Evolutionary conservation across 306 rosid genomes (phyloP).

Genomic region (Begonia loranthoides): DNA sequence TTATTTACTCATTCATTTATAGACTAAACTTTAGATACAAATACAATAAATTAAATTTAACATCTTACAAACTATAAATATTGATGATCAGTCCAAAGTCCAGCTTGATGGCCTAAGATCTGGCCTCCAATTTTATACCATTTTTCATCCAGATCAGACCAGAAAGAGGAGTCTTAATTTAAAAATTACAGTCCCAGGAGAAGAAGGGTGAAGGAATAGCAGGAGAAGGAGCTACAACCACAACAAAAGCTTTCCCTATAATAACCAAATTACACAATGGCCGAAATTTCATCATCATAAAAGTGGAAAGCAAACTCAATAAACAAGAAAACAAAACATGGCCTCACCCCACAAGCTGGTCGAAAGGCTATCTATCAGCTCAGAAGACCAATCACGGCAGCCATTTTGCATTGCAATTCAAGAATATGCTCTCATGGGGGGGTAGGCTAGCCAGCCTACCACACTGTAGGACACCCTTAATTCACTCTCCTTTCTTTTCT

Average conservation of each 20-base stretch:
- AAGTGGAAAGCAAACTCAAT: slow-evolving; percentile 39
- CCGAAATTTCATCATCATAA: slow-evolving; percentile 38
- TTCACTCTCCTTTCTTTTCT: slow-evolving; percentile 19
- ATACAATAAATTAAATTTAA: too few relatives aligned
- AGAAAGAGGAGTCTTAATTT: too few relatives aligned
- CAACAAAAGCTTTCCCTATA: slow-evolving; percentile 38
- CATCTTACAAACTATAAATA: too few relatives aligned
- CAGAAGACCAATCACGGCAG: slow-evolving; percentile 17
- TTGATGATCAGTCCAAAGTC: too few relatives aligned
- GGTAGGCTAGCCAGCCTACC: slow-evolving; percentile 59
- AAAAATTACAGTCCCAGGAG: too few relatives aligned
- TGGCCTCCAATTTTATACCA: too few relatives aligned
- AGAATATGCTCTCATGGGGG: slow-evolving; percentile 25
- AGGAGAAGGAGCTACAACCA: slow-evolving; percentile 18
- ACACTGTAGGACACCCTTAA: slow-evolving; percentile 33
- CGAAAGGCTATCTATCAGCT: slow-evolving; percentile 24
- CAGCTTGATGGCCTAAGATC: too few relatives aligned
- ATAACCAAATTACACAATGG: slow-evolving; percentile 32
- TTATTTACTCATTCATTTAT: too few relatives aligned
- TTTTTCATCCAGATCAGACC: too few relatives aligned
- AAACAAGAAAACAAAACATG: slow-evolving; percentile 19
- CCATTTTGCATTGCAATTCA: slow-evolving; percentile 42
- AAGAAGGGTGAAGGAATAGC: too few relatives aligned
- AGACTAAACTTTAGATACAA: too few relatives aligned
- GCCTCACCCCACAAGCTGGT: slow-evolving; percentile 17